Evolutionary conservation across 1,139 yeast genomes (phyloP).

Genomic region (Meyerozyma elateridarum): DNA sequence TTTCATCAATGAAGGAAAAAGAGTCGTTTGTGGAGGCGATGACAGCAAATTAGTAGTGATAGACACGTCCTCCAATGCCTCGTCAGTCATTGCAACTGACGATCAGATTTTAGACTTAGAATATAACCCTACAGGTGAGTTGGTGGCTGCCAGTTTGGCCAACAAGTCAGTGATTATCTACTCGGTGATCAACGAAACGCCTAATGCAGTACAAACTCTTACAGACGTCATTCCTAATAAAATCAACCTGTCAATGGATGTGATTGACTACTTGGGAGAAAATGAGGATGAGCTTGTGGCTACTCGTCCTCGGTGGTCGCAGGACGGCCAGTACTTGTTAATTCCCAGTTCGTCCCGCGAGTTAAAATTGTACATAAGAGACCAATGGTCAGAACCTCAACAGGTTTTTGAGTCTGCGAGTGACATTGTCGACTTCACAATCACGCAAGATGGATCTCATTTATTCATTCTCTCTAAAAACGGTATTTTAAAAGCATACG

Average conservation of each 20-base stretch:
- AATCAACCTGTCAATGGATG: slow-evolving; percentile 32
- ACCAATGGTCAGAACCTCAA: slow-evolving; percentile 20
- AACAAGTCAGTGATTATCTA: slow-evolving; percentile 66
- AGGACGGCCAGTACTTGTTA: slow-evolving; percentile 58
- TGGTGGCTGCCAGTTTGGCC: slow-evolving; percentile 52
- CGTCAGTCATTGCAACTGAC: slow-evolving; percentile 30
- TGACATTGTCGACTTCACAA: slow-evolving; percentile 44
- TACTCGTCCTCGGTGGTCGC: slow-evolving; percentile 33
- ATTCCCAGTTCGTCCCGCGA: slow-evolving; percentile 41
- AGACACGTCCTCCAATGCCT: slow-evolving; percentile 37
- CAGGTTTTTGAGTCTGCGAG: slow-evolving; percentile 10
- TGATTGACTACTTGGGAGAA: slow-evolving; percentile 32
- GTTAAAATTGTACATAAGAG: slow-evolving; percentile 34
- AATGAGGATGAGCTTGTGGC: slow-evolving; percentile 36
- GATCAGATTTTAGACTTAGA: slow-evolving; percentile 60
- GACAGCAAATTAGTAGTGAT: slow-evolving; percentile 59
- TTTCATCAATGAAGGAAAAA: slow-evolving; percentile 67
- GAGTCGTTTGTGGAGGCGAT: slow-evolving; percentile 73
- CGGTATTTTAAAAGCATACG: slow-evolving; percentile 54
- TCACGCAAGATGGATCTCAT: slow-evolving; percentile 58
- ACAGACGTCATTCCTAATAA: slow-evolving; percentile 34
- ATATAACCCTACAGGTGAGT: slow-evolving; percentile 57
- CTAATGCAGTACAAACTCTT: slow-evolving; percentile 36
- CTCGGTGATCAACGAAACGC: slow-evolving; percentile 47
- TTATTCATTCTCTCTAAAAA: slow-evolving; percentile 53